These are phyloP conservation scores for Fusarium gaditjirri DNA, from an alignment of 2,329 filamentous ascomycete species.

Conservation along the genomic window DNA sequence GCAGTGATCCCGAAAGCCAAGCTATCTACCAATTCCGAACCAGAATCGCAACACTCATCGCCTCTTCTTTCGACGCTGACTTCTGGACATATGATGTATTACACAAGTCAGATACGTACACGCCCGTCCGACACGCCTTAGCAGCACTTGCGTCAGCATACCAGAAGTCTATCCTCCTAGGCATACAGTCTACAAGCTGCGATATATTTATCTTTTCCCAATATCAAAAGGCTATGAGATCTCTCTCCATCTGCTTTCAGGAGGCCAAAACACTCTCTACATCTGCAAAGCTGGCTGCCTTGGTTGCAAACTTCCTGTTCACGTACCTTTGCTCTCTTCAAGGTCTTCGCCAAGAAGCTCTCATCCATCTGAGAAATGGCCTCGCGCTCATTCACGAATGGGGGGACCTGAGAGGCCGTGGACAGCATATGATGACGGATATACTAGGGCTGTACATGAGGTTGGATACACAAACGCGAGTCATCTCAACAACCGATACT, in stretches of 20 bases:
- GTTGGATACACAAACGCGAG: neutral
- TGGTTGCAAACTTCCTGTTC: neutral
- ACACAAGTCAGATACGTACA: neutral
- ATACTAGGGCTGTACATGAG: neutral
- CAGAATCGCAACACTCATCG: neutral
- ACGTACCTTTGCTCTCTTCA: neutral
- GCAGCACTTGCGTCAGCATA: neutral
- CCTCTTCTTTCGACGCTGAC: neutral
- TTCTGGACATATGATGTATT: neutral
- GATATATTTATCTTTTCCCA: neutral
- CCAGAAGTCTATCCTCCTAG: neutral
- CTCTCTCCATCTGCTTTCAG: neutral
- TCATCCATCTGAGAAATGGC: neutral
- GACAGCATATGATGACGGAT: neutral
- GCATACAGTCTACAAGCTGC: neutral
- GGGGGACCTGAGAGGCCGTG: neutral
- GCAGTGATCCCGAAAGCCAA: neutral
- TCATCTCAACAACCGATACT: neutral
- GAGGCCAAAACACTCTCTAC: accelerated
- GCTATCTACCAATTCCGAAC: slow-evolving; percentile 10
- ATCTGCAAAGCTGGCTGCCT: neutral
- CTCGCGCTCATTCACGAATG: neutral
- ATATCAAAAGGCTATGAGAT: neutral
- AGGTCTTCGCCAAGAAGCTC: neutral
- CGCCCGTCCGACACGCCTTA: neutral